Base-by-base conservation (phyloP, 257 asterid species). In the Ocimum tenuiflorum region DNA sequence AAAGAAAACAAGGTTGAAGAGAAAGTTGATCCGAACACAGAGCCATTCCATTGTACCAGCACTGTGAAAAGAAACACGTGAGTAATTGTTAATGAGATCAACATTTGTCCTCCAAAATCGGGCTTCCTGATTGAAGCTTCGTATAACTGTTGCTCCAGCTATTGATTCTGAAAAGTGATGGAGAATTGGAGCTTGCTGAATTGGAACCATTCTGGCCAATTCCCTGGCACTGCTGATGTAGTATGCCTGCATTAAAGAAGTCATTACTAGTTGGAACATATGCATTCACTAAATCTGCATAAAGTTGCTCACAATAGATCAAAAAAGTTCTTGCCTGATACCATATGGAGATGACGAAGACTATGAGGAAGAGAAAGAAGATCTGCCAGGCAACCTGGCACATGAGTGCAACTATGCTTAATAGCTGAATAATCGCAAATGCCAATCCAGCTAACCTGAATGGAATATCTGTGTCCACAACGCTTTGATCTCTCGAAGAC, bases 401-500 rank as follows among this genome's bases (percentile, higher is more conserved):
- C 96, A 90, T 85, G 50, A 90, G 91, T 65, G 83, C 79, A 35
- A 87, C 72, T 14, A 90, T 85, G 75, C 95, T 85, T 62, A 90
- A 33, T 1, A 90, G 85, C 75, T 90, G 97, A 75, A 90, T 82
- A 65, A 87, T 82, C 0, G 94, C 97, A 77, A 90, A 90, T 7
- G 82, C 95, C 49, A 90, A 66, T 33, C 97, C 97, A 9, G 97
- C 95, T 69, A 90, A 24, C 65, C 97, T 68, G 78, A 82, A 90
- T 0, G 97, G 94, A 62, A 87, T 84, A 70, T 90, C 95, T 1
- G 95, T 87, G 70, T 90, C 97, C 70, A 85, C 83, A 24, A 73
- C 65, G 85, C 95, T 83, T 74, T 89, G 97, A 81, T 89, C 97
- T n/a, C 94, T 85, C 0, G 97, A 89, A 52, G 91, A 79, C 95